A percentile compares a stretch with the other conserved stretches of the same genome.
Evolutionary conservation across 2,329 filamentous ascomycete species (phyloP).

Genomic region (Trichoderma sp.): DNA sequence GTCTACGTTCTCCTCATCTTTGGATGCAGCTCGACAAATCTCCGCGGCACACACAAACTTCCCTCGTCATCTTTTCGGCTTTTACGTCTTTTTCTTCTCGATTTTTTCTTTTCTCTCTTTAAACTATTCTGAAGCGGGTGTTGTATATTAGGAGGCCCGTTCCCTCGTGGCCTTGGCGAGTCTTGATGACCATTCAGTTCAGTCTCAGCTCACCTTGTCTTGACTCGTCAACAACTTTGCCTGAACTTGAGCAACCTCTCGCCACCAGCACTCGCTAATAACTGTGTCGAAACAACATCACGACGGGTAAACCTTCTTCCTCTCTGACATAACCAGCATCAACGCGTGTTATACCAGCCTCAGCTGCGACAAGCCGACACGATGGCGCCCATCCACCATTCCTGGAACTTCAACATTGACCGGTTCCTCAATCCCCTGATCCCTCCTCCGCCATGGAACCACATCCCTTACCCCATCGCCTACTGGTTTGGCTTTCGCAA

Average conservation of each 20-base stretch:
- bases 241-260: neutral
- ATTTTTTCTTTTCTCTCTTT: neutral
- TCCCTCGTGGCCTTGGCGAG: neutral
- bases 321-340: neutral
- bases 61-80: neutral
- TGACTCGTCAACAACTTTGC: neutral
- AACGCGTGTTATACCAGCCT: neutral
- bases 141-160: neutral
- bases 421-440: constrained; percentile 70
- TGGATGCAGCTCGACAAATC: constrained; percentile 27
- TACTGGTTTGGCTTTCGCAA: constrained; percentile 67
- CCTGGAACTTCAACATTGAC: constrained; percentile 73
- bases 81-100: neutral
- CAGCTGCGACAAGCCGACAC: neutral
- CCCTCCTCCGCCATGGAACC: constrained; percentile 63
- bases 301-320: neutral
- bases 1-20: neutral
- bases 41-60: constrained; percentile 29
- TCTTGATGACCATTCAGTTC: neutral
- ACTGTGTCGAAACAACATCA: neutral
- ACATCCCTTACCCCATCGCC: constrained; percentile 65
- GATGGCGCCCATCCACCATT: constrained; percentile 24
- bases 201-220: neutral
- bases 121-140: neutral
- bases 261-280: neutral